Base-by-base conservation (phyloP, 805 yeast species). In the Kazachstania viticola region DNA sequence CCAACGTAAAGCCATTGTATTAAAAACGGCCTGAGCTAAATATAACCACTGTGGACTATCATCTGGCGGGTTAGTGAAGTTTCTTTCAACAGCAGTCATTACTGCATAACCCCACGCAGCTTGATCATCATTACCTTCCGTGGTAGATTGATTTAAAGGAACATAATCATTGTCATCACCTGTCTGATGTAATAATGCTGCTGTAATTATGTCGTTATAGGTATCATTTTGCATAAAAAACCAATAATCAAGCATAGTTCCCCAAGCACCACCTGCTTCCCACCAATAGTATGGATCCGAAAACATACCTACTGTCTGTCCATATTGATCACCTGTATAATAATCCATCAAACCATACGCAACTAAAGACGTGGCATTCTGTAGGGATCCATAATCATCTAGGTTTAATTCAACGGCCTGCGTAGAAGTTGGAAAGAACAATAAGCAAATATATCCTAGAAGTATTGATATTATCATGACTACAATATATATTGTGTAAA, bases 111-210 rank as follows among this genome's bases (percentile, higher is more conserved):
- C 97, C 97, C 97, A 88, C 55, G 88, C 83, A 2, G 82, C 95
- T 62, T 88, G 97, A 64, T 88, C 97, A 65, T 88, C 97, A 51
- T 88, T 88, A 48, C 97, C 97, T 59, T 88, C 96, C 2, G 94
- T 81, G 23, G 84, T 75, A 9, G 87, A 73, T 58, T 87, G 95
- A 56, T 84, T 83, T 38, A 73, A 61, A 4, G 96, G 95, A 56
- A 88, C 75, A 56, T 75, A 88, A 58, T 87, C 78, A 61, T 72
- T 62, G 51, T 75, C 66, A 9, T 69, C 70, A 28, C 87, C 87
- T 5, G 73, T 71, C 57, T 88, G 96, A 48, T 71, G 73, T 30
- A 71, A 49, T 45, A 88, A 53, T 3, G 93, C 80, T 22, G 65
- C 61, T 44, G 68, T 65, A 33, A 82, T 67, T 22, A 66, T 35